These are phyloP conservation scores for thale cress (Arabidopsis thaliana) DNA, from an alignment of 345 rosid species.

Conservation along the genomic window TAIR10.1 NC_003070.9:26174501-26175000, in stretches of 20 bases:
- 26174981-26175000: slow-evolving; percentile 10
- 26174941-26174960: slow-evolving; percentile 28
- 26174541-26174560: not conserved
- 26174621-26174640: not conserved
- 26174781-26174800: not conserved
- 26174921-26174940: not conserved
- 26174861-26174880: slow-evolving; percentile 31
- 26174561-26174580: not conserved
- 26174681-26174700: not conserved
- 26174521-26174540: no score
- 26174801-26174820: slow-evolving; percentile 10
- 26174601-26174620: no score
- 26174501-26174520: no score
- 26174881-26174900: slow-evolving; percentile 36
- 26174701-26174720: not conserved
- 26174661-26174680: not conserved
- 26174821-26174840: slow-evolving; percentile 19
- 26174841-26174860: slow-evolving; percentile 39
- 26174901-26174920: slow-evolving; percentile 10
- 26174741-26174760: not conserved
- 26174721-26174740: not conserved
- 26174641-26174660: no score
- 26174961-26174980: slow-evolving; percentile 12
- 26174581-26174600: not conserved
- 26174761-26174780: not conserved